Evolutionary conservation across 2,329 filamentous ascomycete genomes (phyloP).

Genomic region (Alternaria metachromatica): DNA sequence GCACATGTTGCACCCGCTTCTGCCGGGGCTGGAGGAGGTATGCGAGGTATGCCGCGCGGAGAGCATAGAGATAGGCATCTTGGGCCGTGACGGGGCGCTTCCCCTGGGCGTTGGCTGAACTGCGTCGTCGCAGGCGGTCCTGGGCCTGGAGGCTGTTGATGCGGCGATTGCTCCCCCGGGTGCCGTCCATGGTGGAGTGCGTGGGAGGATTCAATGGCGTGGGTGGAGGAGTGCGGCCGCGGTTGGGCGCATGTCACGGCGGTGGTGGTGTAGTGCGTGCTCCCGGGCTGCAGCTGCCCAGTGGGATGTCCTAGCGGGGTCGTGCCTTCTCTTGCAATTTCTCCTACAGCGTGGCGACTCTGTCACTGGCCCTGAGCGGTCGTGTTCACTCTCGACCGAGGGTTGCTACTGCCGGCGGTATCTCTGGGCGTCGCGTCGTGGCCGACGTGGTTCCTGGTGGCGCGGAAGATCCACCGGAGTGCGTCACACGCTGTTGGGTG

Average conservation of each 20-base stretch:
- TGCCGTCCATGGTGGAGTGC: constrained; percentile 36
- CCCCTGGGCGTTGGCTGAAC: constrained; percentile 44
- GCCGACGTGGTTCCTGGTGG: constrained; percentile 31
- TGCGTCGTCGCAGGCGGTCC: constrained; percentile 49
- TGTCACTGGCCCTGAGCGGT: not conserved
- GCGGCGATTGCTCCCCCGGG: constrained; percentile 45
- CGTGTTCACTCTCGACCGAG: constrained; percentile 1
- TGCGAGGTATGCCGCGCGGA: constrained; percentile 88
- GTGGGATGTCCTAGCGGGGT: constrained; percentile 26
- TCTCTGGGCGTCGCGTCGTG: constrained; percentile 22
- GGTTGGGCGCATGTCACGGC: constrained; percentile 37
- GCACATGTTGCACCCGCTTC: constrained; percentile 86
- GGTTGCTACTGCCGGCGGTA: constrained; percentile 1
- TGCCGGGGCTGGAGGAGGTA: constrained; percentile 91
- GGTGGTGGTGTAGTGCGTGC: constrained; percentile 20
- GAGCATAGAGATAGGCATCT: constrained; percentile 89
- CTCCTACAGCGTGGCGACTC: constrained; percentile 1
- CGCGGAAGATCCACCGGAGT: constrained; percentile 37
- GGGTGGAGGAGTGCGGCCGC: constrained; percentile 13
- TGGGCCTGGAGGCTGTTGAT: constrained; percentile 53
- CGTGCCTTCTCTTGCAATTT: constrained; percentile 24
- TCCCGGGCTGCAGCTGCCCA: constrained; percentile 26
- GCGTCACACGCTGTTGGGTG: constrained; percentile 19
- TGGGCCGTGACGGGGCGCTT: constrained; percentile 60
- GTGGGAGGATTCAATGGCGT: constrained; percentile 24